Percentiles rank a stretch among this genome's conserved stretches.
These are phyloP conservation scores for Neurospora cerealis DNA, from an alignment of 495 filamentous ascomycete species.

Conservation along the genomic window DNA sequence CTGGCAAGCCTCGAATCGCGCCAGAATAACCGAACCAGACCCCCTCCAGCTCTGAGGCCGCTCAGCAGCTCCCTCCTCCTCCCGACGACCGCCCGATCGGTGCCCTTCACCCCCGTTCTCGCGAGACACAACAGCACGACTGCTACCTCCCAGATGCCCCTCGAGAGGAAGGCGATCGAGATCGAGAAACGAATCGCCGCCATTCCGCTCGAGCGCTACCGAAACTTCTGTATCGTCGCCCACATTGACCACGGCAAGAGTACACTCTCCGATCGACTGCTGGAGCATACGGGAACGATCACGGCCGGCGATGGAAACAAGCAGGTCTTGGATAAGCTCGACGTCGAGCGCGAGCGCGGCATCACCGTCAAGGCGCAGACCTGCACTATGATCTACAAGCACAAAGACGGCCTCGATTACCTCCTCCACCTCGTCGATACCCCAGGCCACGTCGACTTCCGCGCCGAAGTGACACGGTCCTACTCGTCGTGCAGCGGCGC, in stretches of 20 bases:
- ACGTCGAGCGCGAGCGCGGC: conserved; percentile 89
- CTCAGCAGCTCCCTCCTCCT: not conserved
- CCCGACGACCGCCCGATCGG: not conserved
- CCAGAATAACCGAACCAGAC: not conserved
- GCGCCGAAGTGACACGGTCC: conserved; percentile 81
- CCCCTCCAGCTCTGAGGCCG: not conserved
- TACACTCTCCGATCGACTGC: conserved; percentile 81
- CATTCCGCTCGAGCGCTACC: conserved; percentile 84
- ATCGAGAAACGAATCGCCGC: conserved; percentile 74
- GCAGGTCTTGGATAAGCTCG: conserved; percentile 92
- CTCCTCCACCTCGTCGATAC: conserved; percentile 93
- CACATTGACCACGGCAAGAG: conserved; percentile 99
- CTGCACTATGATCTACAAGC: conserved; percentile 91
- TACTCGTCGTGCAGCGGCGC: conserved; percentile 95
- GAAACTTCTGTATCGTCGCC: conserved; percentile 97
- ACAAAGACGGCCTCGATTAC: conserved; percentile 70
- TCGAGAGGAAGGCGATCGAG: conserved; percentile 25
- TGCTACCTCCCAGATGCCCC: not conserved
- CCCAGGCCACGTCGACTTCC: conserved; percentile 93
- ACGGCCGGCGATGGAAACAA: conserved; percentile 70
- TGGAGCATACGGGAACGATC: conserved; percentile 94
- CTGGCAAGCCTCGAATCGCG: not conserved
- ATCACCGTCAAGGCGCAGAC: conserved; percentile 99
- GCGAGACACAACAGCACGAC: not conserved
- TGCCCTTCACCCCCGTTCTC: not conserved